Conservation (phyloP, 2,329 filamentous ascomycete species). For the Ophiosphaerella narmari region DNA sequence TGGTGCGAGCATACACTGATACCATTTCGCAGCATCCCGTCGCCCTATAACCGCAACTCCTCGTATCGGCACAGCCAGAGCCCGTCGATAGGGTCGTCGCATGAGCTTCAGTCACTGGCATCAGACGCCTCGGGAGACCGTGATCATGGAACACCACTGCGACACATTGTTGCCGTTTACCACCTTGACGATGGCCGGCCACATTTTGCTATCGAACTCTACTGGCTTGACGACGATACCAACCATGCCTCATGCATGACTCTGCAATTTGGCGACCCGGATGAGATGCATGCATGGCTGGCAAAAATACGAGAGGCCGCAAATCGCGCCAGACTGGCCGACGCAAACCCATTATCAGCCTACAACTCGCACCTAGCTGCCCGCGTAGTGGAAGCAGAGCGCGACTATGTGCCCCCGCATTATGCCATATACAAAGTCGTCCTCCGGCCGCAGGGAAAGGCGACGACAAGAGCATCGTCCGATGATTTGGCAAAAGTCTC, state of each 20-base stretch:
- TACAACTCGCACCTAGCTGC: constrained; percentile 66
- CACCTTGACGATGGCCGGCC: constrained; percentile 69
- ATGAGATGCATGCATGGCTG: constrained; percentile 70
- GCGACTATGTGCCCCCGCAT: constrained; percentile 69
- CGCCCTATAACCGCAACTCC: constrained; percentile 47
- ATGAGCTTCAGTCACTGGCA: constrained; percentile 61
- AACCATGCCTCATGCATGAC: constrained; percentile 66
- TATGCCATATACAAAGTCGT: constrained; percentile 73
- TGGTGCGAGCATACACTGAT: constrained; percentile 11
- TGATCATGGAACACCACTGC: constrained; percentile 63
- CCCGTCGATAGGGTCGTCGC: constrained; percentile 63
- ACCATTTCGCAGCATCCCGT: constrained; percentile 28
- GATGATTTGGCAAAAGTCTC: constrained; percentile 70
- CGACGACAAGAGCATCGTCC: constrained; percentile 60
- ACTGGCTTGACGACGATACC: constrained; percentile 68
- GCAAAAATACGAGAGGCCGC: constrained; percentile 64
- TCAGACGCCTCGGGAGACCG: constrained; percentile 58
- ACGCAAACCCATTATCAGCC: constrained; percentile 60
- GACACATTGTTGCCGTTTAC: constrained; percentile 70
- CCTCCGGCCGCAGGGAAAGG: constrained; percentile 63
- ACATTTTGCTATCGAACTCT: constrained; percentile 69
- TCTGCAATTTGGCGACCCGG: constrained; percentile 66
- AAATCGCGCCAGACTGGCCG: constrained; percentile 58
- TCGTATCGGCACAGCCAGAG: constrained; percentile 60
- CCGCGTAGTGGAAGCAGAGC: constrained; percentile 65